Evolutionary conservation across 2,329 filamentous ascomycete species (phyloP).

Genomic region (Parafenestella ontariensis): DNA sequence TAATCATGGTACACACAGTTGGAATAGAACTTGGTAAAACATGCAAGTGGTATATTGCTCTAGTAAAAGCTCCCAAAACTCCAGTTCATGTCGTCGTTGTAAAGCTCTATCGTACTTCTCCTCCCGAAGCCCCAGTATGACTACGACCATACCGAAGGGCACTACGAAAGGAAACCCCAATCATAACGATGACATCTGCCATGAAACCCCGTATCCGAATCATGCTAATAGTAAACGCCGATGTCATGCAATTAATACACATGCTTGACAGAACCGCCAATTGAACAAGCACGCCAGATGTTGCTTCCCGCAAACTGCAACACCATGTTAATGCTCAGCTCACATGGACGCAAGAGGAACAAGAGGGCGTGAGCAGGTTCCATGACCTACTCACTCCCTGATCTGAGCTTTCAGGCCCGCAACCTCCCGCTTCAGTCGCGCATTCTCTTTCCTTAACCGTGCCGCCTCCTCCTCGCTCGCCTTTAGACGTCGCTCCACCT

Average conservation of each 20-base stretch:
- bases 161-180: conserved; percentile 12
- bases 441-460: conserved; percentile 83
- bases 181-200: conserved; percentile 11
- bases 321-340: conserved; percentile 7
- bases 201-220: conserved; percentile 11
- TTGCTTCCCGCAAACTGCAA: conserved; percentile 7
- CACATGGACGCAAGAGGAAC: neutral
- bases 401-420: conserved; percentile 66
- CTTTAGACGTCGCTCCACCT: conserved; percentile 73
- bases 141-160: conserved; percentile 6
- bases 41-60: conserved; percentile 33
- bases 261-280: neutral
- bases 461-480: conserved; percentile 80
- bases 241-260: conserved; percentile 16
- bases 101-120: neutral
- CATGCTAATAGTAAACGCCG: conserved; percentile 16
- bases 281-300: neutral
- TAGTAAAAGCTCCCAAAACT: conserved; percentile 10
- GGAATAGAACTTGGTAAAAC: neutral
- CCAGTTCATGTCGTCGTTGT: conserved; percentile 16
- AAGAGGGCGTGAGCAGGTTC: conserved; percentile 3
- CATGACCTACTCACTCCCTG: conserved; percentile 49
- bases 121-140: conserved; percentile 1
- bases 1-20: neutral
- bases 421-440: conserved; percentile 81